Base-by-base conservation (phyloP, 345 rosid species). In the Arabis hirsuta region DNA sequence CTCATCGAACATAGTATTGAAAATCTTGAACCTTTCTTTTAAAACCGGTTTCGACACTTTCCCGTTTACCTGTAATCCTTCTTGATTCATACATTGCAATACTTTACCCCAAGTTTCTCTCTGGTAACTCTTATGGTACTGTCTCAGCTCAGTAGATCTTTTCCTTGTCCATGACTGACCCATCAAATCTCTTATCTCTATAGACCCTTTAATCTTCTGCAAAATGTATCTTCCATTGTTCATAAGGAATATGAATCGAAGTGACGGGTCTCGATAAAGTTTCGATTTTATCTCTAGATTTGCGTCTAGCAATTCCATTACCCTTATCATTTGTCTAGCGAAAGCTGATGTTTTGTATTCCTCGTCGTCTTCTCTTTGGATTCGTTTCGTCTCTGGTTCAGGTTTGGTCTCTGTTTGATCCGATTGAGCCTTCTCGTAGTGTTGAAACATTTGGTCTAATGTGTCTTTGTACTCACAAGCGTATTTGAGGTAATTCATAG, bases 81-180 rank as follows among this genome's bases (percentile, higher is more conserved):
- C 96, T 19, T 84, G 96, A 47, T 66, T 84, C 67, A 91, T 77
- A 16, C 83, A 81, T 5, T 85, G 84, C 59, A 94, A 46, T 5
- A 94, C 82, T 52, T 72, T 82, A 27, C 90, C 74, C 97, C 98
- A 91, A 51, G 98, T 88, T 73, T 94, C 97, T 57, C 94, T 81
- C 75, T 88, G 88, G 62, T 94, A 94, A 31, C 70, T 84, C 87
- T 86, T 90, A 51, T 94, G 97, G 78, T 82, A 86, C 44, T 78
- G 81, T 74, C 97, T 85, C n/a, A 94, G 73, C 26, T 83, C 88
- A 3, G 92, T 74, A 0, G 96, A 89, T 14, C 90, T 73, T 76
- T 82, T 87, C 67, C 95, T 67, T 10, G 85, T 79, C 91, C 92
- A 86, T 2, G 81, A 50, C 22, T 78, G 87, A 1, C 80, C 80